Base-by-base conservation (phyloP, 1,284 basidiomycete genomes). In the Volvariella volvacea region DNA sequence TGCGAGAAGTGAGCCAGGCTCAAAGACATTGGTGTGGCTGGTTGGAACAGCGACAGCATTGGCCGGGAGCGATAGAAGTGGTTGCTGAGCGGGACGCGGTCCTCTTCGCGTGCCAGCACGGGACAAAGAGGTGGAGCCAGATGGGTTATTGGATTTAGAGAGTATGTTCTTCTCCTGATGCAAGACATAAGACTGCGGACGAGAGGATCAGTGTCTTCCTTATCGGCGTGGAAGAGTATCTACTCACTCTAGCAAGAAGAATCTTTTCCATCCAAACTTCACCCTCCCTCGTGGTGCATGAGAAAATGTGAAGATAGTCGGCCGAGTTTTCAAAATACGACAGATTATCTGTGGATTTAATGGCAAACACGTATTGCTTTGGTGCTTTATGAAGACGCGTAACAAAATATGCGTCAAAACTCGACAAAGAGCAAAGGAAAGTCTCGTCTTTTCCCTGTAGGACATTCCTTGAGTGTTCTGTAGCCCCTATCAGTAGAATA, bases 311-410 rank as follows among this genome's bases (percentile, higher is more conserved):
- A 46, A 90, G 63, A 63, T 92, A 94, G 55, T 95, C 92, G 19
- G 78, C 71, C 4, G 80, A 78, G 59, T 91, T 81, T 66, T 93
- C 90, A 56, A 94, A 95, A 55, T 84, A 74, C 1, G 83, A 77
- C 16, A 88, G 69, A 52, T 85, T 87, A 55, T 94, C 90, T 12
- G 88, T 90, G 32, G 85, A 89, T 65, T 94, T 95, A 58, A 92
- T 66, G 16, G 88, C 81, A 55, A 95, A 93, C 12, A 82, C 76
- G 53, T 83, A 92, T 0, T 77, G 71, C 58, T 88, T 90, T 1
- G 88, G 87, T 1, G 87, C 71, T 55, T 86, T 88, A 59, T 83
- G 75, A 14, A 74, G 62, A 15, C 84, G 76, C 4, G 82, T 88
- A 43, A 91, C 71, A 46, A 68, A 68, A 61, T 92, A 95, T 30